Percentiles rank a stretch among this genome's conserved stretches.
Evolutionary conservation across 1,284 basidiomycete species (phyloP).

Genomic region (Hypsizygus ulmarius): DNA sequence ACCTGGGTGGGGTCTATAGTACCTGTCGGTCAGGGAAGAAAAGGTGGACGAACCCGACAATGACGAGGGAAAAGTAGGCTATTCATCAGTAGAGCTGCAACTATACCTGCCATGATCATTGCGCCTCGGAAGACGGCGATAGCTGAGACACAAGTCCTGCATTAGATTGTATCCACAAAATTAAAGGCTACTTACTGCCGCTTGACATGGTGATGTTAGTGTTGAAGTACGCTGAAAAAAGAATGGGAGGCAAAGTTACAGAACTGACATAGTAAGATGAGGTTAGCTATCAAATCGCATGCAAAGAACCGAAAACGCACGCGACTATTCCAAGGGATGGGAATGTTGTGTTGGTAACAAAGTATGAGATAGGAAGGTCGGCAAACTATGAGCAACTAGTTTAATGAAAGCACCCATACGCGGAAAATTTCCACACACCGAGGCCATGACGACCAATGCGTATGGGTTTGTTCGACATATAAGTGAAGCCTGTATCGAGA

Average conservation of each 20-base stretch:
- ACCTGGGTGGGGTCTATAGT: slow-evolving; percentile 29
- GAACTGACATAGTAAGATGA: slow-evolving; percentile 28
- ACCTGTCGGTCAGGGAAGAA: background rate
- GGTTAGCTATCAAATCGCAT: background rate
- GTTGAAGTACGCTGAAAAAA: slow-evolving; percentile 39
- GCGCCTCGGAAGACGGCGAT: slow-evolving; percentile 39
- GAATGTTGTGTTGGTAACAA: slow-evolving; percentile 40
- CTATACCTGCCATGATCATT: slow-evolving; percentile 45
- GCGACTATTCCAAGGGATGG: slow-evolving; percentile 45
- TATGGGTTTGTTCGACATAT: slow-evolving; percentile 44
- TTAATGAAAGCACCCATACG: background rate
- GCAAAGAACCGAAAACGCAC: slow-evolving; percentile 28
- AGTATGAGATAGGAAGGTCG: slow-evolving; percentile 47
- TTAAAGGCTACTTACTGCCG: slow-evolving; percentile 26
- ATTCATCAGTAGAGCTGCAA: slow-evolving; percentile 46
- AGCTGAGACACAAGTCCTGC: slow-evolving; percentile 26
- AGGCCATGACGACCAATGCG: slow-evolving; percentile 41
- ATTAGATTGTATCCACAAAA: background rate
- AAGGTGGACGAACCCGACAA: slow-evolving; percentile 35
- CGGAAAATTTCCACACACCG: slow-evolving; percentile 28
- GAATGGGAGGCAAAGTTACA: slow-evolving; percentile 45
- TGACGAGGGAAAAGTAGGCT: slow-evolving; percentile 48
- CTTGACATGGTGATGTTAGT: slow-evolving; percentile 26
- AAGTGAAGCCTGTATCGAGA: slow-evolving; percentile 34
- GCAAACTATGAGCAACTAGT: slow-evolving; percentile 29